Conservation (phyloP, 2,329 filamentous ascomycete species). For the Fusarium globosum region DNA sequence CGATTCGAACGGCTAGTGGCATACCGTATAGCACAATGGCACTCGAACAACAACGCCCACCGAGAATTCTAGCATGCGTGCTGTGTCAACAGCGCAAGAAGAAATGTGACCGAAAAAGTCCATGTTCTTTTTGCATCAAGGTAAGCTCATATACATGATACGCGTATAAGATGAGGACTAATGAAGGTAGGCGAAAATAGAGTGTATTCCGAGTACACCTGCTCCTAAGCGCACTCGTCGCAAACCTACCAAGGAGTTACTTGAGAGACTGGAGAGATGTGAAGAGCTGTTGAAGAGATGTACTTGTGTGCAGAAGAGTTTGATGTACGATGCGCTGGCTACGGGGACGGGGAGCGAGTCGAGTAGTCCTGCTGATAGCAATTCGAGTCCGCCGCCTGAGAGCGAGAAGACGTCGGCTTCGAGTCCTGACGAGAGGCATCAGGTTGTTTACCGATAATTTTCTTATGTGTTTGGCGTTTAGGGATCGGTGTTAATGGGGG, state of each 20-base stretch:
- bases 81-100: slow-evolving; percentile 38
- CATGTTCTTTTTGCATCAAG: slow-evolving; percentile 36
- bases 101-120: slow-evolving; percentile 35
- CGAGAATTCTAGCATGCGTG: slow-evolving; percentile 29
- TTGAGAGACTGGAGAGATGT: slow-evolving; percentile 28
- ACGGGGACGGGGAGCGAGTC: slow-evolving; percentile 13
- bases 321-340: slow-evolving; percentile 13
- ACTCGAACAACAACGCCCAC: slow-evolving; percentile 13
- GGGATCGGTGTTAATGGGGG: no score
- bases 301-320: slow-evolving; percentile 31
- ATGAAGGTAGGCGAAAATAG: slow-evolving; percentile 16
- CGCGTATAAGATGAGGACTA: background rate
- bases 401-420: slow-evolving; percentile 15
- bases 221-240: slow-evolving; percentile 33
- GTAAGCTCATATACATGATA: background rate
- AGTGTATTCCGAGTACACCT: slow-evolving; percentile 32
- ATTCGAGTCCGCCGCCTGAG: slow-evolving; percentile 26
- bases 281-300: slow-evolving; percentile 33
- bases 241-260: slow-evolving; percentile 32
- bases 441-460: no score
- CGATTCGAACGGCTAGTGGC: background rate
- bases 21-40: slow-evolving; percentile 12
- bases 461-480: no score
- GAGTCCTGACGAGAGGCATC: background rate
- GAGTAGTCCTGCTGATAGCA: slow-evolving; percentile 25